Evolutionary conservation across 192 early-diverging fungal species (phyloP).

Genomic region (Coemansia sp.): DNA sequence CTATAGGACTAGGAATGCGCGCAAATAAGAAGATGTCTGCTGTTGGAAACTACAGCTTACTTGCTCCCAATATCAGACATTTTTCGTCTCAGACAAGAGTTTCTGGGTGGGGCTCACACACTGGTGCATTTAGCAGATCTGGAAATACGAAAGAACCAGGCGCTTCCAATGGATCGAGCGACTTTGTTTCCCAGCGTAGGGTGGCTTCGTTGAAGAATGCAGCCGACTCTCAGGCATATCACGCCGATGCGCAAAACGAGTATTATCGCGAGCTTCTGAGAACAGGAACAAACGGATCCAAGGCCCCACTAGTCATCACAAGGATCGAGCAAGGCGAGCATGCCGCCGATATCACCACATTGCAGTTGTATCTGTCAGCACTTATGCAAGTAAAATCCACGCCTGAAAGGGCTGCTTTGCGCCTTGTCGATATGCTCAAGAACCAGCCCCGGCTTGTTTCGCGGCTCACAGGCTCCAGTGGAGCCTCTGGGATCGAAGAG

Average conservation of each 20-base stretch:
- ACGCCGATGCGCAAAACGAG: constrained; percentile 33
- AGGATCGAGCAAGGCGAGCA: constrained; percentile 44
- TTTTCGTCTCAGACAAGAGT: constrained; percentile 35
- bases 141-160: constrained; percentile 1
- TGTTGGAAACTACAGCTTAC: background rate
- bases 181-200: constrained; percentile 38
- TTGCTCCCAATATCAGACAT: constrained; percentile 7
- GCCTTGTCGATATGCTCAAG: constrained; percentile 45
- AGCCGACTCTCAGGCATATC: constrained; percentile 29
- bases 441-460: constrained; percentile 39
- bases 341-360: constrained; percentile 36
- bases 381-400: constrained; percentile 43
- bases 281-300: constrained; percentile 27
- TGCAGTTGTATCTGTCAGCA: constrained; percentile 51
- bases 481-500: constrained; percentile 32
- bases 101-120: constrained; percentile 42
- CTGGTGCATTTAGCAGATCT: constrained; percentile 14
- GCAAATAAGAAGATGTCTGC: background rate
- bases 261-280: constrained; percentile 51
- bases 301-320: constrained; percentile 40
- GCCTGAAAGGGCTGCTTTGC: constrained; percentile 48
- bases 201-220: constrained; percentile 27
- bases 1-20: background rate
- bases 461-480: constrained; percentile 30
- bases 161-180: constrained; percentile 10